These are phyloP conservation scores for Pythium chondricola DNA, from an alignment of 352 stramenopile genomes.

Conservation along the genomic window DNA sequence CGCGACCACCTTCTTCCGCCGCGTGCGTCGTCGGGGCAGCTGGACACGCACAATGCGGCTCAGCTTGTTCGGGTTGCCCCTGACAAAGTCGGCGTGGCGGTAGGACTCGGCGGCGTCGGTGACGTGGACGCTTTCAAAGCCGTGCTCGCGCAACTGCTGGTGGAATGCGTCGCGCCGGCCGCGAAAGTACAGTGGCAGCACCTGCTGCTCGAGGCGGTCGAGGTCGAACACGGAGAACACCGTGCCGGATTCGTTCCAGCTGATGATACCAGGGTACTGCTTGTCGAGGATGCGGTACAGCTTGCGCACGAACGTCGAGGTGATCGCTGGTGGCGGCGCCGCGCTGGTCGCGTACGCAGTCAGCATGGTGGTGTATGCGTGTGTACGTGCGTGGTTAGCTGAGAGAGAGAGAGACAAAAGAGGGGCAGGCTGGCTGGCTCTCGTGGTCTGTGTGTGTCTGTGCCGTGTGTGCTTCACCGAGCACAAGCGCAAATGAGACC, in stretches of 20 bases:
- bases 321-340: conserved; percentile 27
- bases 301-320: conserved; percentile 66
- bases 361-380: background rate
- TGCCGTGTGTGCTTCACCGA: conserved; percentile 2
- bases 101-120: conserved; percentile 10
- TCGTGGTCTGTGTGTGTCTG: background rate
- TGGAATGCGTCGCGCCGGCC: conserved; percentile 53
- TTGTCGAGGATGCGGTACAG: conserved; percentile 71
- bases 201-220: conserved; percentile 32
- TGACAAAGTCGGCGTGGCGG: conserved; percentile 14
- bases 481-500: conserved; percentile 16
- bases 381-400: background rate
- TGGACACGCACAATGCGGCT: conserved; percentile 16
- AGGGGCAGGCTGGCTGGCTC: background rate
- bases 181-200: conserved; percentile 66
- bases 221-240: conserved; percentile 51
- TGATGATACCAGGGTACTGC: conserved; percentile 43
- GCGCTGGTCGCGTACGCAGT: background rate
- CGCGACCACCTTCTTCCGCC: conserved; percentile 7
- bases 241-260: conserved; percentile 42
- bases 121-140: conserved; percentile 27
- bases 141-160: conserved; percentile 66
- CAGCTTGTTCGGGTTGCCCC: conserved; percentile 10
- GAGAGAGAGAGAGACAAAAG: too few species aligned
- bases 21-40: conserved; percentile 12